Conservation (phyloP, 208 protist species). For the Crithidia bombi region DNA sequence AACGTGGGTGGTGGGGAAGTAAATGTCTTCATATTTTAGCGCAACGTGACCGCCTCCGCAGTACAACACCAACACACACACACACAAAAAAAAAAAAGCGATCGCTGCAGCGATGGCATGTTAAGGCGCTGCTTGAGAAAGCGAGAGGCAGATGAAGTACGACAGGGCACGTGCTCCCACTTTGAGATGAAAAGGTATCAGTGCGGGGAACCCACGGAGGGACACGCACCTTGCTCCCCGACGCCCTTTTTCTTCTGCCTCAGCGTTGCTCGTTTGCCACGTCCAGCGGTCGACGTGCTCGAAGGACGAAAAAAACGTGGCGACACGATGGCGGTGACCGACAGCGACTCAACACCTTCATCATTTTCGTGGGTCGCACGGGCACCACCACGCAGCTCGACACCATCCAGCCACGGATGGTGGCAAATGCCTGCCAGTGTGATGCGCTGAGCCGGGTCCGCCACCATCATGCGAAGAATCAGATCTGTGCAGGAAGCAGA, state of each 20-base stretch:
- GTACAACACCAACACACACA: no score
- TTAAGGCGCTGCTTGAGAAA: no score
- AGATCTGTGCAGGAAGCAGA: constrained; percentile 49
- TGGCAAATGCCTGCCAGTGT: constrained; percentile 36
- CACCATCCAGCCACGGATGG: constrained; percentile 55
- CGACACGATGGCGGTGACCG: constrained; percentile 34
- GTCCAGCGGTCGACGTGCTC: background rate
- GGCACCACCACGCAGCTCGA: constrained; percentile 21
- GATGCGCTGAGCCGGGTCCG: constrained; percentile 39
- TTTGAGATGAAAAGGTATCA: background rate
- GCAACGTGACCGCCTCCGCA: no score
- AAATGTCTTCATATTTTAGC: no score
- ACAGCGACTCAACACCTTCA: constrained; percentile 31
- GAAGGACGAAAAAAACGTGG: constrained; percentile 20
- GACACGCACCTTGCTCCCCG: background rate
- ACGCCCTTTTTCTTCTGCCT: background rate
- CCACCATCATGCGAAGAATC: constrained; percentile 45
- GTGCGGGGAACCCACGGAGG: no score
- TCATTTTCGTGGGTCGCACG: background rate
- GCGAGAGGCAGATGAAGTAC: no score
- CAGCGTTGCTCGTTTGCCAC: background rate
- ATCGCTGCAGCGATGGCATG: no score
- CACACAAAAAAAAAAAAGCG: no score
- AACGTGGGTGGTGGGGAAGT: no score
- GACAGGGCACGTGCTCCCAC: no score